phyloP scores from a whole-genome alignment of 2,329 filamentous ascomycete species.

The Chaetomium globosum region DNA sequence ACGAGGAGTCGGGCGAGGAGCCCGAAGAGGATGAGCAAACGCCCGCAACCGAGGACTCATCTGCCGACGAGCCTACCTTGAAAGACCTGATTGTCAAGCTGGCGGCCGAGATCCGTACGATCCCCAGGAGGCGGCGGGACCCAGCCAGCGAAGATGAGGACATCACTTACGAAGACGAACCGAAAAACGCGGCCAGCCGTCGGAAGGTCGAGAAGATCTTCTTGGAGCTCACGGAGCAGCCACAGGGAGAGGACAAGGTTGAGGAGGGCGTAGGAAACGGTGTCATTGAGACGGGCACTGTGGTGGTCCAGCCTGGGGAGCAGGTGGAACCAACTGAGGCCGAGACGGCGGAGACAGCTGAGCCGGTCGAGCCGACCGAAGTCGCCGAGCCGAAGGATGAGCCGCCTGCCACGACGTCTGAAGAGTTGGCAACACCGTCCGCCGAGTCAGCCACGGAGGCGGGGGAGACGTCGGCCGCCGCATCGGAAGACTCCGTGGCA shows the following conservation, averaged over 20 bases:
- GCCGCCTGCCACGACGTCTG: not conserved
- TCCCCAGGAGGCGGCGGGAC: constrained; percentile 26
- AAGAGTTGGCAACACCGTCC: not conserved
- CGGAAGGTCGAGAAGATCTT: constrained; percentile 56
- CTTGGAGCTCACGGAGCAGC: constrained; percentile 50
- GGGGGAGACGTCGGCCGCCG: not conserved
- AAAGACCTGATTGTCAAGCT: constrained; percentile 58
- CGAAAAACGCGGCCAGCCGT: constrained; percentile 46
- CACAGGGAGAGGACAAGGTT: constrained; percentile 26
- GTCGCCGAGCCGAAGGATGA: not conserved
- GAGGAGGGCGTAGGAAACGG: not conserved
- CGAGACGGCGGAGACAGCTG: not conserved
- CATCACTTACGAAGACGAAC: constrained; percentile 34
- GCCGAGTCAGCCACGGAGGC: not conserved
- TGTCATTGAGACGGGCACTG: constrained; percentile 15
- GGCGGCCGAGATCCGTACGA: constrained; percentile 50
- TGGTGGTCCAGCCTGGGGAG: constrained; percentile 18
- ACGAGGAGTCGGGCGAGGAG: constrained; percentile 2
- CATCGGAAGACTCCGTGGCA: not conserved
- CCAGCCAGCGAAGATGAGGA: constrained; percentile 17
- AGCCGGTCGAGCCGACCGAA: not conserved
- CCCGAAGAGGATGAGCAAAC: constrained; percentile 1
- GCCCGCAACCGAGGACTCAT: constrained; percentile 16
- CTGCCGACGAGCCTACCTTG: constrained; percentile 39
- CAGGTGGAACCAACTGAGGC: constrained; percentile 7